Conservation (phyloP, 2,329 filamentous ascomycete species). For the Microdochium trichocladiopsis region DNA sequence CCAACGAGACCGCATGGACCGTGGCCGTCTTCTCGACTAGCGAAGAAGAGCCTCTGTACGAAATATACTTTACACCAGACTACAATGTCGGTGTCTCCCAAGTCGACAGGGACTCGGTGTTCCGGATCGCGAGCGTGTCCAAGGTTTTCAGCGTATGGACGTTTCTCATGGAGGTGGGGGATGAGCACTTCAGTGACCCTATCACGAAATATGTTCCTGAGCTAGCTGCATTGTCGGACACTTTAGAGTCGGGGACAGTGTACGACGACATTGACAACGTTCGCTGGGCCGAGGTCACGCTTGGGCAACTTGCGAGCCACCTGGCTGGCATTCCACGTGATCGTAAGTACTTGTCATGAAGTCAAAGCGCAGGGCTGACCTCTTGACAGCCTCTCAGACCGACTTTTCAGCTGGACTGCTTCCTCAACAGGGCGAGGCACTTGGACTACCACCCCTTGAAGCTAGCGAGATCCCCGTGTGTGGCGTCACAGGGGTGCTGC, state of each 20-base stretch:
- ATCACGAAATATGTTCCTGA: constrained; percentile 35
- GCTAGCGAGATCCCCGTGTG: constrained; percentile 3
- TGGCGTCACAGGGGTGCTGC: constrained; percentile 2
- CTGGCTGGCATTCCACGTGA: constrained; percentile 26
- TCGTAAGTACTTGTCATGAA: constrained; percentile 15
- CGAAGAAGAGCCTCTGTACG: constrained; percentile 15
- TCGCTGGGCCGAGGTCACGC: constrained; percentile 24
- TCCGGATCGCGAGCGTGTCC: constrained; percentile 32
- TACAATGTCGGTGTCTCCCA: constrained; percentile 14
- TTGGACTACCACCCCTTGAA: constrained; percentile 5
- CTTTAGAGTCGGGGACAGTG: constrained; percentile 1
- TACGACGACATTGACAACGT: constrained; percentile 15
- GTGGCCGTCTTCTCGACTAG: constrained; percentile 14
- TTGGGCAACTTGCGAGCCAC: constrained; percentile 27
- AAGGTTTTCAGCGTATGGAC: constrained; percentile 36
- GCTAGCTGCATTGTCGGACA: constrained; percentile 12
- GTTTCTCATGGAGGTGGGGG: constrained; percentile 31
- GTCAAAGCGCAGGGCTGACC: background rate
- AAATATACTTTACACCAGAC: constrained; percentile 16
- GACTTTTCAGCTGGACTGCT: constrained; percentile 4
- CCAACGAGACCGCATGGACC: constrained; percentile 16
- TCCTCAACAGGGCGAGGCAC: constrained; percentile 1
- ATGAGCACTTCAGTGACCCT: constrained; percentile 27
- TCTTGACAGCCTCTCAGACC: constrained; percentile 3
- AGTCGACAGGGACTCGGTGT: constrained; percentile 26